phyloP scores from a whole-genome alignment of 192 early-diverging fungal species.

The Phycomyces blakesleeanus region DNA sequence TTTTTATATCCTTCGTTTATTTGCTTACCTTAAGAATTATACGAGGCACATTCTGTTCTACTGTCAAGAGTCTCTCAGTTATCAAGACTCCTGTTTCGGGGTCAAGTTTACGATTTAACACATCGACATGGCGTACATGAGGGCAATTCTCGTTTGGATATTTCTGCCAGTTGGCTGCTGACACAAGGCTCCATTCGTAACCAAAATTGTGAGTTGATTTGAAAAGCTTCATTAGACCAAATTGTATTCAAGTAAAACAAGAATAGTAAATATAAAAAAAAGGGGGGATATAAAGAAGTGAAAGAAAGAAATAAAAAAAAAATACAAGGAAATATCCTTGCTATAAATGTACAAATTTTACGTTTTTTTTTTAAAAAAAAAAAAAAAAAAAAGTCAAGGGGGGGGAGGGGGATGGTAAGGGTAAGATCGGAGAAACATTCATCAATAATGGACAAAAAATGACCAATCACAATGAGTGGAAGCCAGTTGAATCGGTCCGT shows the following conservation, averaged over 20 bases:
- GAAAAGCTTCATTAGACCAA: conserved; percentile 83
- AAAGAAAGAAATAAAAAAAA: background rate
- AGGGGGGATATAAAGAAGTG: background rate
- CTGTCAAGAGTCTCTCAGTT: conserved; percentile 89
- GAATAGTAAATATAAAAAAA: background rate
- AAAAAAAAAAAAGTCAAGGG: too few relatives aligned
- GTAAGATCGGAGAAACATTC: too few relatives aligned
- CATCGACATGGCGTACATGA: conserved; percentile 91
- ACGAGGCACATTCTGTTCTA: conserved; percentile 80
- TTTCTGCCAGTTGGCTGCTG: conserved; percentile 90
- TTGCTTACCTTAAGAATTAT: conserved; percentile 62
- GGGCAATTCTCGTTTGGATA: conserved; percentile 93
- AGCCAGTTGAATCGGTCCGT: too few relatives aligned
- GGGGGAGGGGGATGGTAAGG: too few relatives aligned
- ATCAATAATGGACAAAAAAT: too few relatives aligned
- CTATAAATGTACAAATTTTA: too few relatives aligned
- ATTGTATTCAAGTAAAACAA: background rate
- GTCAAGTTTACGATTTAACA: conserved; percentile 77
- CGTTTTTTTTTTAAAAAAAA: too few relatives aligned
- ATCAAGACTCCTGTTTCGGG: conserved; percentile 78
- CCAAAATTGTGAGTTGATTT: conserved; percentile 73
- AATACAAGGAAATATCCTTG: too few relatives aligned
- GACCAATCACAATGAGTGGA: too few relatives aligned
- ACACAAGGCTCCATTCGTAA: conserved; percentile 80
- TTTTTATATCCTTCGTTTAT: too few relatives aligned